Evolutionary conservation across 768 basidiomycete species (phyloP).

Genomic region (Mycena polygramma): DNA sequence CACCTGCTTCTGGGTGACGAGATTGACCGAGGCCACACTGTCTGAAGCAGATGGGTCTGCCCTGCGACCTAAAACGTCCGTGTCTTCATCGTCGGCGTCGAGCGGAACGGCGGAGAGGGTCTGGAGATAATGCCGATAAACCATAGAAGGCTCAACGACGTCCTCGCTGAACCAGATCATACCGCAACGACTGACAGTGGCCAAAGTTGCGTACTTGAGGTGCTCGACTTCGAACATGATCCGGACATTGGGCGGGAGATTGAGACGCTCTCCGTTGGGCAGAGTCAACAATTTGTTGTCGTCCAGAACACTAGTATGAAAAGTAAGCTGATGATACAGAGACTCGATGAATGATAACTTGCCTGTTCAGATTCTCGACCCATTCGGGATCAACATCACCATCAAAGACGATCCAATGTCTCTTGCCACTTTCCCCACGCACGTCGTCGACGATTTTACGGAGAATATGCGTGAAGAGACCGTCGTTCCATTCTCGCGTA

Average conservation of each 20-base stretch:
- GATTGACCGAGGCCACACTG: slow-evolving; percentile 68
- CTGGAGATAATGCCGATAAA: slow-evolving; percentile 89
- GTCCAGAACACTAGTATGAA: slow-evolving; percentile 84
- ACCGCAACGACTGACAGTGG: slow-evolving; percentile 99
- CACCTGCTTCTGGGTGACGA: slow-evolving; percentile 82
- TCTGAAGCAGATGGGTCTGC: slow-evolving; percentile 62
- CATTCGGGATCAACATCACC: slow-evolving; percentile 99
- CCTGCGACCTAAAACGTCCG: slow-evolving; percentile 74
- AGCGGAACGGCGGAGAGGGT: slow-evolving; percentile 81
- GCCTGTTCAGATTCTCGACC: slow-evolving; percentile 99
- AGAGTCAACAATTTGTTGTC: slow-evolving; percentile 98
- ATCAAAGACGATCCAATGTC: slow-evolving; percentile 99
- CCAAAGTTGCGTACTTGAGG: slow-evolving; percentile 95
- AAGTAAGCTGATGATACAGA: slow-evolving; percentile 31
- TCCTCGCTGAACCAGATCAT: slow-evolving; percentile 99
- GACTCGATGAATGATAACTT: slow-evolving; percentile 41
- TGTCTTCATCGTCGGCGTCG: slow-evolving; percentile 92
- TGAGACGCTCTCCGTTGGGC: slow-evolving; percentile 98
- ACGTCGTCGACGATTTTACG: slow-evolving; percentile 99
- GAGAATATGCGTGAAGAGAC: slow-evolving; percentile 96
- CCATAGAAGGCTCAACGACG: slow-evolving; percentile 91
- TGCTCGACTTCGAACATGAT: slow-evolving; percentile 99
- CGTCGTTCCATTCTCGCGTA: slow-evolving; percentile 99
- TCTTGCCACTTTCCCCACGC: slow-evolving; percentile 94
- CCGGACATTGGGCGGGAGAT: slow-evolving; percentile 95